Evolutionary conservation across 1,284 basidiomycete genomes (phyloP), one percentile per base, ranked within the genome.

Genomic region (Trametes versicolor): DNA sequence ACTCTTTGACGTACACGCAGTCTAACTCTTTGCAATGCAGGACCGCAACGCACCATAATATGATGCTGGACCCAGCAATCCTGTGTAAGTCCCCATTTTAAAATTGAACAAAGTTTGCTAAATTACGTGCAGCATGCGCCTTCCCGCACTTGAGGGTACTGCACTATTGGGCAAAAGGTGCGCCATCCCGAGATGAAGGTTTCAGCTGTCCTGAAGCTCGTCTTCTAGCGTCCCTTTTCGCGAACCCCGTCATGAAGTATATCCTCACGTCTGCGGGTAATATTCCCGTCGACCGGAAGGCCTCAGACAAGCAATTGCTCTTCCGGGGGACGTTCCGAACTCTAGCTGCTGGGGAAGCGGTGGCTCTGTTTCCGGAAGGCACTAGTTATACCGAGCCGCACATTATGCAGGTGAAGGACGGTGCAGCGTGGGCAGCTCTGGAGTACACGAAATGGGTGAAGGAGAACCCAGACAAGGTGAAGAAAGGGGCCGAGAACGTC

Each of bases 361-460:
- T 99, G 59, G 97, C 95, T 7, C 83, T 99, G 47, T 99, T 99
- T 76, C 97, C 97, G 1, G 97, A 99, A 78, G 97, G 96, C 41
- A 93, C 91, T 29, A 92, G 90, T 72, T 93, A 93, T 74, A 98
- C 96, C 0, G 94, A 97, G 74, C 95, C 96, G 4, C 87, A 89
- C 63, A 92, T 99, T 73, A 93, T 97, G 85, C 92, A 95, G 66
- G 87, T 99, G 73, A 99, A 99, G 77, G 95, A 98, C 72, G 97
- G 97, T 27, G 93, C 94, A n/a, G 89, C 95, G 9, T 98, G 96
- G 96, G 92, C 95, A 37, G 94, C 96, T 4, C 83, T 98, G 69
- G 97, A 98, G 80, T 98, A 97, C 78, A 85, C 89, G 15, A 91
- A 92, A 71, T 96, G 94, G 87, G 83, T 87, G 49, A 79, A 79